Conservation (phyloP, 257 asterid genomes). For the Solanum raphanifolium region DNA sequence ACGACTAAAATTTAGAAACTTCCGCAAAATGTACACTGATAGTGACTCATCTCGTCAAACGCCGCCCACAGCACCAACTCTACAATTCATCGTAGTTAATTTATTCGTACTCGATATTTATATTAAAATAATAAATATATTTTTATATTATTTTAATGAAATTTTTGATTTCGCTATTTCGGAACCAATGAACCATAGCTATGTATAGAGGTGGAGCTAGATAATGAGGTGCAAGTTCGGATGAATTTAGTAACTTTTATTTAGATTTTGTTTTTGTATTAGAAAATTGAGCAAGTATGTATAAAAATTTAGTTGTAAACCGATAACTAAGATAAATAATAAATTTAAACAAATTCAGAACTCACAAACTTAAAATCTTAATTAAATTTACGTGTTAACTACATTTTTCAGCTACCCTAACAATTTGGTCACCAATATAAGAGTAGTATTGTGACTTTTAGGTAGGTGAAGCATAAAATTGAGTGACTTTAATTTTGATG, state of each 20-base stretch:
- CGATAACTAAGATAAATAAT: neutral
- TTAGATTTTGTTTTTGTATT: too few species aligned
- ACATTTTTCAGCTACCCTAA: neutral
- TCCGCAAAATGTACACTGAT: neutral
- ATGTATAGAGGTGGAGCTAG: neutral
- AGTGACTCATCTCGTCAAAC: neutral
- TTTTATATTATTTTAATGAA: too few species aligned
- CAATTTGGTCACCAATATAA: neutral
- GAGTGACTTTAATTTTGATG: neutral
- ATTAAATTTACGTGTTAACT: too few species aligned
- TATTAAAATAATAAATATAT: neutral
- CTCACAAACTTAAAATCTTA: neutral
- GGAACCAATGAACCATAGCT: too few species aligned
- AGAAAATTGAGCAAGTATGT: rapidly evolving
- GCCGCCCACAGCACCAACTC: neutral
- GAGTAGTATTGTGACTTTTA: neutral
- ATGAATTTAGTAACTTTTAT: rapidly evolving
- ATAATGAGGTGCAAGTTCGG: rapidly evolving
- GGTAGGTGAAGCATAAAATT: neutral
- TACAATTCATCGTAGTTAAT: neutral
- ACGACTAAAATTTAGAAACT: neutral
- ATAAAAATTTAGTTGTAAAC: too few species aligned
- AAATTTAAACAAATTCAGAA: too few species aligned
- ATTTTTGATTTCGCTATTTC: rapidly evolving
- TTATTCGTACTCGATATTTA: neutral